phyloP scores from a whole-genome alignment of 2,329 filamentous ascomycete species.

The Hymenoscyphus albidus region DNA sequence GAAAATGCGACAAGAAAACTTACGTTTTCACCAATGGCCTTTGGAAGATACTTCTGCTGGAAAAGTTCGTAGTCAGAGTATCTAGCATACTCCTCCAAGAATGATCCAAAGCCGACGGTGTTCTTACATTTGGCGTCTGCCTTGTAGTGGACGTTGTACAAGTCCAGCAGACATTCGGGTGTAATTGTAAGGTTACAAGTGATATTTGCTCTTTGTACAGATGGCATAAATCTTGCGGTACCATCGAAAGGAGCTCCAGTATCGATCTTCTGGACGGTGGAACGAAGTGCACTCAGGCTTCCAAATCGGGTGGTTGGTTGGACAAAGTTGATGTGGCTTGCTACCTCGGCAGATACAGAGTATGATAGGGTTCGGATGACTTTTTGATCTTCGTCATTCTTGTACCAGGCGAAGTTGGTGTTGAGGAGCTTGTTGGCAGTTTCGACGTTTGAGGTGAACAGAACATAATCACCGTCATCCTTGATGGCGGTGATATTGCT shows the following conservation, averaged over 20 bases:
- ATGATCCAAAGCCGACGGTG: conserved; percentile 20
- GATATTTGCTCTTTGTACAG: conserved; percentile 13
- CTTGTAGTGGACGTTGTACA: conserved; percentile 32
- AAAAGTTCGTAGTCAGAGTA: conserved; percentile 41
- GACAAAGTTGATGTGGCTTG: conserved; percentile 38
- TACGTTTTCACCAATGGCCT: conserved; percentile 38
- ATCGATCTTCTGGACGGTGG: conserved; percentile 17
- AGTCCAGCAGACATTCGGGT: conserved; percentile 30
- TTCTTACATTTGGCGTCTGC: conserved; percentile 18
- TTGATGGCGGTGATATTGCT: conserved; percentile 33
- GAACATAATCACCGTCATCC: conserved; percentile 37
- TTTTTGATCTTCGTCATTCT: conserved; percentile 29
- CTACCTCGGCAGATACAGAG: conserved; percentile 37
- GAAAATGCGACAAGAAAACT: background rate
- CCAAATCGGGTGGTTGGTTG: conserved; percentile 41
- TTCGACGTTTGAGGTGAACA: conserved; percentile 29
- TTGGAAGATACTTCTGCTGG: conserved; percentile 43
- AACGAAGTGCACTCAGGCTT: conserved; percentile 13
- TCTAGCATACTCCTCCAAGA: conserved; percentile 21
- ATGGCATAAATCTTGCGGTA: conserved; percentile 10
- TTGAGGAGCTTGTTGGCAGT: conserved; percentile 38
- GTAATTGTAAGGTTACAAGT: conserved; percentile 34
- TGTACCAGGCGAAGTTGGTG: conserved; percentile 40
- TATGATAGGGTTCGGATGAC: conserved; percentile 40
- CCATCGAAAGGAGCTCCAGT: conserved; percentile 14